Evolutionary conservation across 495 filamentous ascomycete species (phyloP).

Genomic region (Neurospora discreta): DNA sequence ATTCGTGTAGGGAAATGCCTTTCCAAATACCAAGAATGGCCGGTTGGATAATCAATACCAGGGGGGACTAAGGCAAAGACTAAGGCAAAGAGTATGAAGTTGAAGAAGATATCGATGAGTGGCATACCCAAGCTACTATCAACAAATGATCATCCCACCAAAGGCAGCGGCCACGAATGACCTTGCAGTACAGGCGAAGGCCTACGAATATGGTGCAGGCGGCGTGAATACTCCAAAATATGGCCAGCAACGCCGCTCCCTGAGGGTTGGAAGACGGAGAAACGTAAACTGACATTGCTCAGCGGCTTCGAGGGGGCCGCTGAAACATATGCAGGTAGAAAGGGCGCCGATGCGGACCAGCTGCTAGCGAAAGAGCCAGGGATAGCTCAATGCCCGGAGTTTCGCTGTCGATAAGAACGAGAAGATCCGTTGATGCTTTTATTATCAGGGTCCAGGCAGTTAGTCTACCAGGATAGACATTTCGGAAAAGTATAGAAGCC

Average conservation of each 20-base stretch:
- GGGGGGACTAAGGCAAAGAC: no score
- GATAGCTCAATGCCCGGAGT: neutral
- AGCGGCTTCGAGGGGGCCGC: neutral
- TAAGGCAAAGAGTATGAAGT: neutral
- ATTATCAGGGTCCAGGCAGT: neutral
- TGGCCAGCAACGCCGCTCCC: neutral
- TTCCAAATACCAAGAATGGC: neutral
- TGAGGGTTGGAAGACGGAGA: neutral
- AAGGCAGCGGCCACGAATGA: constrained; percentile 8
- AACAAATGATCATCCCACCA: constrained; percentile 26
- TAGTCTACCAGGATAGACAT: neutral
- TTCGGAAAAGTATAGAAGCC: neutral
- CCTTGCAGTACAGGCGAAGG: constrained; percentile 21
- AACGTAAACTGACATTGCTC: neutral
- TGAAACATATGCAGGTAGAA: neutral
- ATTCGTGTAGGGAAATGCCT: neutral
- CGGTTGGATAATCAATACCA: neutral
- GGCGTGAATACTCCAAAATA: neutral
- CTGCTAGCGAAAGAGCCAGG: neutral
- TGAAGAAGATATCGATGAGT: neutral
- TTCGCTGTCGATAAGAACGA: neutral
- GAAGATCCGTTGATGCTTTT: neutral
- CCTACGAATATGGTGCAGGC: constrained; percentile 7
- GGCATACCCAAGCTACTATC: constrained; percentile 18
- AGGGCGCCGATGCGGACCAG: neutral